Percentiles rank a stretch among this genome's conserved stretches.
These are phyloP conservation scores for Sugiyamaella novakii DNA, from an alignment of 1,139 yeast genomes.

Conservation along the genomic window DNA sequence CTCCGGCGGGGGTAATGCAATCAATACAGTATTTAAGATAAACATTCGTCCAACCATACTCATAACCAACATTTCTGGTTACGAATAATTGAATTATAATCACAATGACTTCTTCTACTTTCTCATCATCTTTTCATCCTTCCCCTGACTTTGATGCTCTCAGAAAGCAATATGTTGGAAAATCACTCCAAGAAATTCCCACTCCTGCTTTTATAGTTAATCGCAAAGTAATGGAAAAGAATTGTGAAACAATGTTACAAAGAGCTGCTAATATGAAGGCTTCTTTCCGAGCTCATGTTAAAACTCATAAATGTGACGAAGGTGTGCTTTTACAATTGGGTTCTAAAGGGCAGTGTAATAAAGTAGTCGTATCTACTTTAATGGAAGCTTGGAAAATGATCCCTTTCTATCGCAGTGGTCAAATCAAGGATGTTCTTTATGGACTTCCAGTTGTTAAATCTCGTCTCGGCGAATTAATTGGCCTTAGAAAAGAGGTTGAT, in stretches of 20 bases:
- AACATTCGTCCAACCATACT: neutral
- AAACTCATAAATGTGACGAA: slow-evolving; percentile 66
- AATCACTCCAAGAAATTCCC: slow-evolving; percentile 39
- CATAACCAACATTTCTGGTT: neutral
- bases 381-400: slow-evolving; percentile 64
- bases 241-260: slow-evolving; percentile 34
- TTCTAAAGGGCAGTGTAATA: slow-evolving; percentile 43
- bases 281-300: slow-evolving; percentile 67
- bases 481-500: slow-evolving; percentile 38
- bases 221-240: slow-evolving; percentile 29
- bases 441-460: slow-evolving; percentile 66
- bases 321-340: slow-evolving; percentile 49
- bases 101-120: slow-evolving; percentile 4
- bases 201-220: slow-evolving; percentile 45
- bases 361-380: slow-evolving; percentile 70
- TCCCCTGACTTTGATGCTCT: slow-evolving; percentile 31
- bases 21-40: slow-evolving; percentile 3
- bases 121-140: slow-evolving; percentile 26
- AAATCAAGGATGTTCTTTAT: slow-evolving; percentile 61
- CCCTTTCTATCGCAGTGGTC: slow-evolving; percentile 48
- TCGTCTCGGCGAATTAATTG: slow-evolving; percentile 53
- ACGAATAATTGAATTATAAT: neutral
- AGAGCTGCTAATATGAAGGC: slow-evolving; percentile 54
- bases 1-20: slow-evolving; percentile 13
- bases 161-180: slow-evolving; percentile 38